Evolutionary conservation across 2,329 filamentous ascomycete genomes (phyloP).

Genomic region (Aspergillus thermomutatus): DNA sequence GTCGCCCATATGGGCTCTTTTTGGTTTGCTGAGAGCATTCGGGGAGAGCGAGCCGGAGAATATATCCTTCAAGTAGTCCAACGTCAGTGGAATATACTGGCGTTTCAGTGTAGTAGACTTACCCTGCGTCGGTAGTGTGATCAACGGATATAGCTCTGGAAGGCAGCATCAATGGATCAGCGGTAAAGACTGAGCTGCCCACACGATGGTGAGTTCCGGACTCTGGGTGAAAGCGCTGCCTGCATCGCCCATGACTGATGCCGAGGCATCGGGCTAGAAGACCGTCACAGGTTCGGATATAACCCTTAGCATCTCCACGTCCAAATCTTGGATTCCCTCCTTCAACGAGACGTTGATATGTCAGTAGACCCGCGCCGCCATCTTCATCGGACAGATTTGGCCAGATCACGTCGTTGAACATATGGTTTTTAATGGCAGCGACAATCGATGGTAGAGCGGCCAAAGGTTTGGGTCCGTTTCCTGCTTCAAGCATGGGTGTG

Average conservation of each 20-base stretch:
- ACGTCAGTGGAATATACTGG: background rate
- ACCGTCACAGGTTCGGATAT: constrained; percentile 83
- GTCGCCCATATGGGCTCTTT: constrained; percentile 25
- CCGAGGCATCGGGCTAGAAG: constrained; percentile 84
- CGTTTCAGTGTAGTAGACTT: constrained; percentile 5
- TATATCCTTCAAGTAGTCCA: constrained; percentile 21
- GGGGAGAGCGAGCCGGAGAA: constrained; percentile 30
- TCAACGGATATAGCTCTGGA: constrained; percentile 33
- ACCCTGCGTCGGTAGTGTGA: constrained; percentile 29
- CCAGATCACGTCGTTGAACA: constrained; percentile 98
- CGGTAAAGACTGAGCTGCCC: constrained; percentile 40
- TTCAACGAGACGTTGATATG: constrained; percentile 82
- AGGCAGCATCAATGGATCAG: constrained; percentile 48
- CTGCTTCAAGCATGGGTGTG: constrained; percentile 78
- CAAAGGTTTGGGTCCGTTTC: constrained; percentile 74
- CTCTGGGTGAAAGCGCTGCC: constrained; percentile 59
- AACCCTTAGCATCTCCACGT: constrained; percentile 74
- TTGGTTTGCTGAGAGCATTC: constrained; percentile 8
- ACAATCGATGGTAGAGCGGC: constrained; percentile 88
- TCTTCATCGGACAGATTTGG: constrained; percentile 96
- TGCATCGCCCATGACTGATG: constrained; percentile 87
- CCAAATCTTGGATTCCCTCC: constrained; percentile 83
- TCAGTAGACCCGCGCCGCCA: constrained; percentile 86
- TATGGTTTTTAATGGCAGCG: constrained; percentile 83
- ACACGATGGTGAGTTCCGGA: constrained; percentile 58